A percentile compares a stretch with the other conserved stretches of the same genome.
These are phyloP conservation scores for Trichoderma brevicompactum DNA, from an alignment of 2,329 filamentous ascomycete genomes.

Conservation along the genomic window DNA sequence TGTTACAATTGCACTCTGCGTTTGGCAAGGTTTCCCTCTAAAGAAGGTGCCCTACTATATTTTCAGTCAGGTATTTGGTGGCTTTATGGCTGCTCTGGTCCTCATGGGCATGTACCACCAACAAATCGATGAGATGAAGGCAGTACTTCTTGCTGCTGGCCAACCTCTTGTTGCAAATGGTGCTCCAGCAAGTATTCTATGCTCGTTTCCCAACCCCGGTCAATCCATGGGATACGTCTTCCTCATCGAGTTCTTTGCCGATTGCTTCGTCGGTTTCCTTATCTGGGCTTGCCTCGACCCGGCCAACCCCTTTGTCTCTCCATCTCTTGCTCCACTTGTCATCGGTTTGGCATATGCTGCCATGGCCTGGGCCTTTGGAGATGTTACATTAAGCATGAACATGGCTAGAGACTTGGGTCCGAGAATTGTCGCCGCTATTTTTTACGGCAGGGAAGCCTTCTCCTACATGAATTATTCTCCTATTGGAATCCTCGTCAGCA, in stretches of 20 bases:
- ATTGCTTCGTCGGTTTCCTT: slow-evolving; percentile 59
- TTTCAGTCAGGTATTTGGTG: slow-evolving; percentile 59
- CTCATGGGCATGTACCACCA: slow-evolving; percentile 62
- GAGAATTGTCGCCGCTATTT: slow-evolving; percentile 62
- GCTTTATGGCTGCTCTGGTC: slow-evolving; percentile 59
- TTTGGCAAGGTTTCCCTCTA: slow-evolving; percentile 64
- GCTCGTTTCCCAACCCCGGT: slow-evolving; percentile 54
- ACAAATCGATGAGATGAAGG: slow-evolving; percentile 44
- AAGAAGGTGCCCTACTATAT: slow-evolving; percentile 62
- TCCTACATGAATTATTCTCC: slow-evolving; percentile 49
- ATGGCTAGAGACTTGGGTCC: slow-evolving; percentile 62
- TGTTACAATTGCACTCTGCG: slow-evolving; percentile 50
- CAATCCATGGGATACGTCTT: slow-evolving; percentile 61
- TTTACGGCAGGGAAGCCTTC: slow-evolving; percentile 41
- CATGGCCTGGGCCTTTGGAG: slow-evolving; percentile 62
- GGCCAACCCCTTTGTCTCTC: slow-evolving; percentile 60
- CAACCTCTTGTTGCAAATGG: slow-evolving; percentile 44
- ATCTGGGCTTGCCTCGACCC: slow-evolving; percentile 63
- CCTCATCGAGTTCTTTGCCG: slow-evolving; percentile 63
- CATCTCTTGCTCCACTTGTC: slow-evolving; percentile 53
- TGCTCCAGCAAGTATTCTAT: slow-evolving; percentile 59
- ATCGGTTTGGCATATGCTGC: slow-evolving; percentile 60
- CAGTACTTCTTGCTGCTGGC: slow-evolving; percentile 44
- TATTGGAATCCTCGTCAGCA: slow-evolving; percentile 59
- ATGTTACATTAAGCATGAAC: slow-evolving; percentile 60